Conservation (phyloP, 192 early-diverging fungal species). For the Coemansia sp. region DNA sequence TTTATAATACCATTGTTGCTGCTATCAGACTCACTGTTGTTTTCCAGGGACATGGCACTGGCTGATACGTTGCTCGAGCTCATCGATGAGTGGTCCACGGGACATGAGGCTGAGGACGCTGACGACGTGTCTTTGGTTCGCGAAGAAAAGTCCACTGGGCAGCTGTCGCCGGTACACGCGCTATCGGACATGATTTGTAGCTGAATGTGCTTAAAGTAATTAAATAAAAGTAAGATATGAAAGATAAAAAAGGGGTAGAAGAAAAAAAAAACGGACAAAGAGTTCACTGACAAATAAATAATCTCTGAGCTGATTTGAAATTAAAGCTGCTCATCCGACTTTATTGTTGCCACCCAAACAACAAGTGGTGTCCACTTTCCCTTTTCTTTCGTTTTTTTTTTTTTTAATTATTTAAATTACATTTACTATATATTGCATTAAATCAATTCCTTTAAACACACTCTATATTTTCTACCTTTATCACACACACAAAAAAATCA, state of each 20-base stretch:
- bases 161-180: constrained; percentile 13
- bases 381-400: background rate
- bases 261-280: background rate
- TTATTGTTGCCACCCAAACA: background rate
- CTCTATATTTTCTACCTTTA: background rate
- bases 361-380: background rate
- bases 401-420: background rate
- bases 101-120: constrained; percentile 21
- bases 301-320: no score
- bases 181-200: background rate
- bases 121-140: background rate
- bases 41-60: background rate
- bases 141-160: constrained; percentile 24
- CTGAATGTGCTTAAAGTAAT: background rate
- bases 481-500: background rate
- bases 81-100: constrained; percentile 37
- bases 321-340: no score
- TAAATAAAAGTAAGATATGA: background rate
- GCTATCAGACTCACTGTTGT: background rate
- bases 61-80: constrained; percentile 1
- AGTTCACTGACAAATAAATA: background rate
- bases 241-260: constrained; percentile 1
- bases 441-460: background rate
- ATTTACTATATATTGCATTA: background rate
- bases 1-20: constrained; percentile 6